These are phyloP conservation scores for Colletotrichum plurivorum DNA, from an alignment of 2,329 filamentous ascomycete species.

Conservation along the genomic window DNA sequence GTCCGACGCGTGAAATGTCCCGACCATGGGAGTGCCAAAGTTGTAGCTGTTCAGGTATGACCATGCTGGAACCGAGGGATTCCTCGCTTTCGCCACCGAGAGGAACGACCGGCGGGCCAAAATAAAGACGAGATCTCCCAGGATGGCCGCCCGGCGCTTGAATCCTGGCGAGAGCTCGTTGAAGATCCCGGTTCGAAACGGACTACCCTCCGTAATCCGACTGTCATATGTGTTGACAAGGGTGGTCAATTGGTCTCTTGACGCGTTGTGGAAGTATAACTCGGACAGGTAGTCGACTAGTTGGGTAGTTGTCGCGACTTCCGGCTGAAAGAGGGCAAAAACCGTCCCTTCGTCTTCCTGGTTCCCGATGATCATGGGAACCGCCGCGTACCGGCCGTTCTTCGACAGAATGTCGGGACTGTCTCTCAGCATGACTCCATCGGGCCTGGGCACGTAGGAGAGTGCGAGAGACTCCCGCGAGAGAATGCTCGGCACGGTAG, in stretches of 20 bases:
- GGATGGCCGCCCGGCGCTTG: conserved; percentile 81
- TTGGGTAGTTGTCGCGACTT: conserved; percentile 73
- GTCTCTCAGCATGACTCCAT: conserved; percentile 72
- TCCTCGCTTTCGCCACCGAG: conserved; percentile 55
- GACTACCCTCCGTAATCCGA: conserved; percentile 72
- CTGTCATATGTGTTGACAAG: conserved; percentile 75
- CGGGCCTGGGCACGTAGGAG: conserved; percentile 81
- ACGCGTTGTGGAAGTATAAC: conserved; percentile 73
- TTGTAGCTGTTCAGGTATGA: conserved; percentile 82
- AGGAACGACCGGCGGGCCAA: conserved; percentile 78
- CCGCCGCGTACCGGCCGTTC: conserved; percentile 63
- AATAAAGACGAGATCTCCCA: conserved; percentile 83
- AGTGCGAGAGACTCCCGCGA: conserved; percentile 78
- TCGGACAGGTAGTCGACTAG: conserved; percentile 73
- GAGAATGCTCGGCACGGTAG: conserved; percentile 78
- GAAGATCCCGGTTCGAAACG: conserved; percentile 77
- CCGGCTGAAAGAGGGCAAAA: conserved; percentile 78
- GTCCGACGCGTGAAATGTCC: conserved; percentile 82
- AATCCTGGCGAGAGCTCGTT: conserved; percentile 83
- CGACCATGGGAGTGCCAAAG: conserved; percentile 78
- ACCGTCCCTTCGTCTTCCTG: conserved; percentile 87
- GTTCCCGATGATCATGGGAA: conserved; percentile 74
- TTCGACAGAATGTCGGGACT: conserved; percentile 73
- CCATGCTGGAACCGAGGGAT: conserved; percentile 76
- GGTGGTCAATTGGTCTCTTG: conserved; percentile 62